Evolutionary conservation across 495 filamentous ascomycete species (phyloP), one percentile per base, ranked within the genome.

Genomic region (Xylaria longipes): DNA sequence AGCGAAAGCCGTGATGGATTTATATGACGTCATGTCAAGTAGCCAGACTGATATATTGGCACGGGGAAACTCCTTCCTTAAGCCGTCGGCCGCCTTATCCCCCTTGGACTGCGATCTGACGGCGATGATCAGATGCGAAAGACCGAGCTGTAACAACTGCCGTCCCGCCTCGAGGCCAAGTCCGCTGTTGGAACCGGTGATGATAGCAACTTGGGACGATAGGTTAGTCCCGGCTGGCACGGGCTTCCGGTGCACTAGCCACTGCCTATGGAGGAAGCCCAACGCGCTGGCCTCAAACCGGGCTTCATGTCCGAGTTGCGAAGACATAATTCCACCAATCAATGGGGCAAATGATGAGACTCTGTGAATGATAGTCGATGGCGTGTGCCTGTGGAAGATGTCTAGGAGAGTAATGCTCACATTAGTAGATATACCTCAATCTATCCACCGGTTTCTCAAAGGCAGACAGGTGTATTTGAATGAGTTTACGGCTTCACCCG

Each of bases 121-220:
- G 17, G 78, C 88, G 4, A 90, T 75, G 70, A 90, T 87, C 14
- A 90, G 80, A 56, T 79, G 78, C 0, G 79, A 68, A 15, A 88
- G 83, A 1, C 80, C 79, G 14, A 86, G 80, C 29, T 79, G 74
- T 3, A 87, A 78, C 33, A 89, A 76, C 63, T 88, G 84, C 7
- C 80, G 78, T 6, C 84, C 80, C 22, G 84, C 80, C 74, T 88
- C 86, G 8, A 85, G 75, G 8, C 88, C 88, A 1, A 90, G 80
- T 6, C 88, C 88, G n/a, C 80, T 80, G 75, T 89, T 89, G 60
- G 82, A 73, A 9, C 88, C 88, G 4, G 86, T 89, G 31, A 90
- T 75, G 52, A 90, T 84, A 22, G 84, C 80, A 0, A 81, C 84
- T 71, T 87, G 80, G 43, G 78, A 81, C 1, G 79, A 73, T 20